Percentiles rank a stretch among this genome's conserved stretches.
These are phyloP conservation scores for Candida corydali DNA, from an alignment of 805 yeast genomes.

Conservation along the genomic window DNA sequence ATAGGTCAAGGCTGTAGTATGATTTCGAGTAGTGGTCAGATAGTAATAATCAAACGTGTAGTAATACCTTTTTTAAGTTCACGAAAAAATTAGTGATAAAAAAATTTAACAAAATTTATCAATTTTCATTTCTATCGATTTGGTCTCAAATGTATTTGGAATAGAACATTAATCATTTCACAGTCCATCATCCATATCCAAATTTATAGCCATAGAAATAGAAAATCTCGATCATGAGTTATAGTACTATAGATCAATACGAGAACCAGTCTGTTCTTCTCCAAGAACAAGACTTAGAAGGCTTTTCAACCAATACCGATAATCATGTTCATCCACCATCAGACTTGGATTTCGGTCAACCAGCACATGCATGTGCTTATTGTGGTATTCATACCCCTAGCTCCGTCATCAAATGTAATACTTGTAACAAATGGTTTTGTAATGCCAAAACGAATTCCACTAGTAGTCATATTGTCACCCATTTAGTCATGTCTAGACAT, in stretches of 20 bases:
- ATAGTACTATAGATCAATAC: constrained; percentile 1
- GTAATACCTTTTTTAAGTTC: too few relatives aligned
- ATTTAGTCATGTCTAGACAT: constrained; percentile 77
- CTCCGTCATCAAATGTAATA: constrained; percentile 69
- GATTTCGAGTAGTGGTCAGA: too few relatives aligned
- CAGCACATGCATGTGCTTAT: constrained; percentile 47
- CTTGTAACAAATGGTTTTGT: constrained; percentile 87
- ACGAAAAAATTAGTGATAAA: too few relatives aligned
- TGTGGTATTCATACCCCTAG: constrained; percentile 69
- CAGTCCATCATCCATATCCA: neutral
- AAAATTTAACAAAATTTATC: too few relatives aligned
- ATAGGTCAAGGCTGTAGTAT: too few relatives aligned
- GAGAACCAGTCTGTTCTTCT: neutral
- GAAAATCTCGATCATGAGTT: neutral
- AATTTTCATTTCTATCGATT: too few relatives aligned
- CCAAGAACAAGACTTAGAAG: constrained; percentile 10
- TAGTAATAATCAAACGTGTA: too few relatives aligned
- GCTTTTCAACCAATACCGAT: constrained; percentile 3
- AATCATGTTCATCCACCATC: constrained; percentile 4
- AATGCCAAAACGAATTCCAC: constrained; percentile 56
- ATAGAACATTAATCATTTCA: too few relatives aligned
- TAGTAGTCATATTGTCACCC: constrained; percentile 82
- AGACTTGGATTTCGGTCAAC: constrained; percentile 1
- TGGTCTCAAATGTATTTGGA: too few relatives aligned
- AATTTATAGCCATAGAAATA: constrained; percentile 1